Base-by-base conservation (phyloP, 2,329 filamentous ascomycete genomes). In the Lasiodiplodia theobromae region DNA sequence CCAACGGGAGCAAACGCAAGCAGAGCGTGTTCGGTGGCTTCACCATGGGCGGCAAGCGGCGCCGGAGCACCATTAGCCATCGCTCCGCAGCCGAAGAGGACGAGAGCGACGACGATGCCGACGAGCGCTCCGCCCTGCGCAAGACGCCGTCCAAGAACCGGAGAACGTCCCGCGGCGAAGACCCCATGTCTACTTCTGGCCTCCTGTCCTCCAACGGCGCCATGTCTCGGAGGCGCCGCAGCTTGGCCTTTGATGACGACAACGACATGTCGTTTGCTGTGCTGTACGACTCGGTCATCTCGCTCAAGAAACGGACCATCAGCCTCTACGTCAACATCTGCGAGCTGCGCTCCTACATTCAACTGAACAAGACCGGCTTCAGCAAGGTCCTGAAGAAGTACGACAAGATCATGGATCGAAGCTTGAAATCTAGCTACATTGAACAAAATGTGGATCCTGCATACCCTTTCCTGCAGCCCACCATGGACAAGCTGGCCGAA, bases 301-400 rank as follows among this genome's bases (percentile, higher is more conserved):
- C 94, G 75, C 83, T 99, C 71, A 98, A 98, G 86, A 97, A 97
- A 83, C 89, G 94, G 67, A 91, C 93, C 67, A 89, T 97, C 72
- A 89, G 89, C 77, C 85, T 94, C 70, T 99, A 97, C 77, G 96
- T 99, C 56, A 92, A 93, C 72, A 84, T 98, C 21, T 97, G 95
- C 82, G 96, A 97, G 79, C 88, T 99, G 75, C 96, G 97, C 77
- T 98, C 95, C 2, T 99, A 94, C 76, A 90, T 94, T 67, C 95
- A 98, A 82, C 88, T 99, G 71, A 99, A 99, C 85, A 92, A 92
- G 81, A 99, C 96, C 0, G 96, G 96, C 14, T 99, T 99, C 82
- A 89, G 91, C 75, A 99, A 99, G 81, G 94, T 97, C 0, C 83
- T 98, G 73, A 99, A 99, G 82, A 99, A 99, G 80, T 99, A 96